These are phyloP conservation scores for Xanthoconium stramineum DNA, from an alignment of 768 basidiomycete species.

Conservation along the genomic window DNA sequence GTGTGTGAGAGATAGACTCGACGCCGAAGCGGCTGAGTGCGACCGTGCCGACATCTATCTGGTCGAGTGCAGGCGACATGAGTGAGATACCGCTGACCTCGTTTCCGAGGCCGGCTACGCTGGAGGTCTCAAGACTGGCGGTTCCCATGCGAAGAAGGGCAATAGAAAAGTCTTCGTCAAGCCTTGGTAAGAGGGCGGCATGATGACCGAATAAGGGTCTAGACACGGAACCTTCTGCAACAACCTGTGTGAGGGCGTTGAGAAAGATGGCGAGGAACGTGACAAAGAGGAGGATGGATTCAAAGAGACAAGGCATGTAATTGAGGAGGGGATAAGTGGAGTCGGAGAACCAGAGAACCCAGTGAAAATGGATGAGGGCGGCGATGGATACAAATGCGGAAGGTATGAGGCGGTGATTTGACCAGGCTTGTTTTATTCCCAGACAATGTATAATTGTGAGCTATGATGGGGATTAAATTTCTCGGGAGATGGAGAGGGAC, in stretches of 20 bases:
- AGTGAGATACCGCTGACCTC: constrained; percentile 58
- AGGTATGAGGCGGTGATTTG: constrained; percentile 67
- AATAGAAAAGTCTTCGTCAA: constrained; percentile 73
- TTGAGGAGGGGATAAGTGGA: constrained; percentile 66
- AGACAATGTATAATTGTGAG: constrained; percentile 63
- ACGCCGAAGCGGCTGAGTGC: constrained; percentile 43
- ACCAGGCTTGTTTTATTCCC: constrained; percentile 60
- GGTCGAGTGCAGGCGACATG: constrained; percentile 7
- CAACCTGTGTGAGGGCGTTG: constrained; percentile 62
- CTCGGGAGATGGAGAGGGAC: neutral
- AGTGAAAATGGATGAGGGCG: constrained; percentile 66
- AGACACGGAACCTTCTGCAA: constrained; percentile 57
- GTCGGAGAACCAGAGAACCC: constrained; percentile 48
- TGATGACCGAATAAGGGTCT: constrained; percentile 55
- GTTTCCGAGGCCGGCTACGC: constrained; percentile 67
- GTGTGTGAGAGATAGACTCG: constrained; percentile 32
- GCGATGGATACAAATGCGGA: constrained; percentile 60
- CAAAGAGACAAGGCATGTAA: constrained; percentile 71
- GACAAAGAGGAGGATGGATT: constrained; percentile 55
- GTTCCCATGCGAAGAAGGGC: constrained; percentile 69
- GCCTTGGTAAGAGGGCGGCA: constrained; percentile 44
- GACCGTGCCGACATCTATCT: constrained; percentile 32
- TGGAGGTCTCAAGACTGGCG: constrained; percentile 73
- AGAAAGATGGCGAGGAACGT: constrained; percentile 59
- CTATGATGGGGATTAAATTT: constrained; percentile 31